phyloP scores from a whole-genome alignment of 2,329 filamentous ascomycete species.

The Fusarium sp. region DNA sequence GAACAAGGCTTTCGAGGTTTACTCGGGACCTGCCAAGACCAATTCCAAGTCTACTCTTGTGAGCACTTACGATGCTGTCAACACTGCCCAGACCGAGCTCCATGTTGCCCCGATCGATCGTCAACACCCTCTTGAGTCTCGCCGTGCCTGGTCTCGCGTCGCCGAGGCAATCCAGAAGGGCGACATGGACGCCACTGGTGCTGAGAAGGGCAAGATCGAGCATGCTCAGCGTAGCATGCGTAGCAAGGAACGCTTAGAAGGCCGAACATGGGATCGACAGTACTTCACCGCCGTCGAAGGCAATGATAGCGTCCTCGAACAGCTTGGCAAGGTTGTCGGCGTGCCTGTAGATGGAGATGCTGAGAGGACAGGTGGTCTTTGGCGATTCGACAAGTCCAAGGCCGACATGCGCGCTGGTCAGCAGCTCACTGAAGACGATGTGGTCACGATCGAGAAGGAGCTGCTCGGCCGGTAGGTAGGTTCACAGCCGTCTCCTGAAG shows the following conservation, averaged over 20 bases:
- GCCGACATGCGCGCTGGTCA: slow-evolving; percentile 51
- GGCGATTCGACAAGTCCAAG: slow-evolving; percentile 64
- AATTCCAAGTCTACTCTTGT: slow-evolving; percentile 60
- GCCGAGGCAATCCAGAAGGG: slow-evolving; percentile 80
- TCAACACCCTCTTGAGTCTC: slow-evolving; percentile 87
- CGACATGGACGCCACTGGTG: slow-evolving; percentile 82
- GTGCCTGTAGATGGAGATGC: slow-evolving; percentile 61
- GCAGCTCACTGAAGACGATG: slow-evolving; percentile 51
- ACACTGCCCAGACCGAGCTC: slow-evolving; percentile 70
- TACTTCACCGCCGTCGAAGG: slow-evolving; percentile 74
- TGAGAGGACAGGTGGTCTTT: slow-evolving; percentile 69
- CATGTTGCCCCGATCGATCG: slow-evolving; percentile 75
- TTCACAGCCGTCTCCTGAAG: slow-evolving; percentile 1
- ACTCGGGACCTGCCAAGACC: slow-evolving; percentile 67
- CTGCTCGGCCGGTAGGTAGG: slow-evolving; percentile 50
- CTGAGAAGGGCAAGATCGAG: slow-evolving; percentile 89
- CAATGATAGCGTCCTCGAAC: slow-evolving; percentile 56
- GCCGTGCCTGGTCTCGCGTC: slow-evolving; percentile 88
- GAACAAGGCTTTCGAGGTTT: slow-evolving; percentile 84
- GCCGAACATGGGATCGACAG: slow-evolving; percentile 79
- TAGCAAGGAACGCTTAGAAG: slow-evolving; percentile 77
- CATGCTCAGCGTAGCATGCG: slow-evolving; percentile 81
- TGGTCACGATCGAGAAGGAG: slow-evolving; percentile 57
- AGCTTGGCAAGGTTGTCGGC: slow-evolving; percentile 57
- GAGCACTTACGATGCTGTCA: slow-evolving; percentile 68